Conservation (phyloP, 2,329 filamentous ascomycete species). For the Pezicula rhizophila region DNA sequence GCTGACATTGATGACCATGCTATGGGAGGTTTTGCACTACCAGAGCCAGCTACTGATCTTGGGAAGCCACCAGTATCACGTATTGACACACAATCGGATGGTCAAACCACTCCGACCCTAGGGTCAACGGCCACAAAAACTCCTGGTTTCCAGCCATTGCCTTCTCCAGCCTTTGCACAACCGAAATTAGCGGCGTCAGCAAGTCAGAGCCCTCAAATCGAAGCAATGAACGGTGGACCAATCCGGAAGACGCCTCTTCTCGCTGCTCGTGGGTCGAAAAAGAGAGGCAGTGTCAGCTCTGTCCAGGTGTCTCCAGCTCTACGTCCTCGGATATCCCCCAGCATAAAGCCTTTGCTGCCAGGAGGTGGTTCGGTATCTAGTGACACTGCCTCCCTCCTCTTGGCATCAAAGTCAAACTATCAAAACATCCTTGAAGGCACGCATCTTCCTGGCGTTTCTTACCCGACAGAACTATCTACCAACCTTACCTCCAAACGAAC, state of each 20-base stretch:
- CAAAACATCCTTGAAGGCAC: slow-evolving; percentile 96
- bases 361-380: slow-evolving; percentile 49
- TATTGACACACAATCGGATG: slow-evolving; percentile 45
- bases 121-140: slow-evolving; percentile 27
- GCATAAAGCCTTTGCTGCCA: slow-evolving; percentile 84
- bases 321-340: slow-evolving; percentile 84
- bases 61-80: slow-evolving; percentile 42
- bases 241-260: slow-evolving; percentile 46
- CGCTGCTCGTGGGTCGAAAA: slow-evolving; percentile 55
- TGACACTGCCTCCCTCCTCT: slow-evolving; percentile 62
- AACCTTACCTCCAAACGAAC: slow-evolving; percentile 95
- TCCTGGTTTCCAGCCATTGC: slow-evolving; percentile 31
- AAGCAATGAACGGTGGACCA: slow-evolving; percentile 39
- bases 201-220: slow-evolving; percentile 47
- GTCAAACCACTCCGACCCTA: slow-evolving; percentile 49
- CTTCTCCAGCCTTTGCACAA: slow-evolving; percentile 38
- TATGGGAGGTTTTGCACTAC: slow-evolving; percentile 65
- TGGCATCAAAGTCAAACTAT: slow-evolving; percentile 95
- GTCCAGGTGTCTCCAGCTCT: slow-evolving; percentile 81
- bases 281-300: slow-evolving; percentile 62
- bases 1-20: slow-evolving; percentile 42
- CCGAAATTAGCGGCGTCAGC: slow-evolving; percentile 35
- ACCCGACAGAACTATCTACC: slow-evolving; percentile 84
- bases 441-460: slow-evolving; percentile 80
- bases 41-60: slow-evolving; percentile 57